phyloP scores from a whole-genome alignment of 2,329 filamentous ascomycete genomes.

The Alternaria ventricosa region DNA sequence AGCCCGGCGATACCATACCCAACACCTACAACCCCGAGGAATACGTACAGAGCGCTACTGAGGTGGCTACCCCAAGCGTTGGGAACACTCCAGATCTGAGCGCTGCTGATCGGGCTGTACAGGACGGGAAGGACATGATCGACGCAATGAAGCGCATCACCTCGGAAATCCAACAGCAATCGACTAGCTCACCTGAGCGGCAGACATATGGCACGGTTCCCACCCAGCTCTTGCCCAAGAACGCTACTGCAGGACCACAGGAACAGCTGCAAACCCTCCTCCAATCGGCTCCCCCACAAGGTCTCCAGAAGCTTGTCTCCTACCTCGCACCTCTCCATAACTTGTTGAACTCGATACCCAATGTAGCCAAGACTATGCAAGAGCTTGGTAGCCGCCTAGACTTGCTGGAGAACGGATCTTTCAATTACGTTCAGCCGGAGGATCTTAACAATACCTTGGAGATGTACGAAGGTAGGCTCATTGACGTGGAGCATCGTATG shows the following conservation, averaged over 20 bases:
- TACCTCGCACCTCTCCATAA: conserved; percentile 47
- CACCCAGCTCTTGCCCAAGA: conserved; percentile 32
- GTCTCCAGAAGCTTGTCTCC: conserved; percentile 43
- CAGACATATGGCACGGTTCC: conserved; percentile 26
- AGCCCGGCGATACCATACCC: conserved; percentile 44
- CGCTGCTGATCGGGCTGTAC: conserved; percentile 42
- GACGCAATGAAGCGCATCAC: conserved; percentile 37
- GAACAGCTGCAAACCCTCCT: conserved; percentile 42
- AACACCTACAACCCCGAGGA: conserved; percentile 50
- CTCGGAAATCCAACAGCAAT: conserved; percentile 30
- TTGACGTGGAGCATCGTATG: conserved; percentile 68
- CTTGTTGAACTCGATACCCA: conserved; percentile 47
- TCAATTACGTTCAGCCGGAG: conserved; percentile 70
- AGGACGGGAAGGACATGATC: conserved; percentile 45
- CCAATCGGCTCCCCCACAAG: conserved; percentile 40
- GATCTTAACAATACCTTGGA: conserved; percentile 74
- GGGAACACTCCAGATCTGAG: conserved; percentile 51
- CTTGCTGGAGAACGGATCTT: conserved; percentile 72
- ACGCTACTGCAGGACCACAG: conserved; percentile 33
- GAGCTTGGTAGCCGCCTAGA: conserved; percentile 71
- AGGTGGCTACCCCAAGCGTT: conserved; percentile 56
- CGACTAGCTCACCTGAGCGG: conserved; percentile 17
- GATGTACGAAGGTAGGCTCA: conserved; percentile 68
- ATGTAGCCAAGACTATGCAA: conserved; percentile 58
- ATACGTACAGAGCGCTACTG: conserved; percentile 54